Conservation (phyloP, 83 land plant species). For the Picea mariana region DNA sequence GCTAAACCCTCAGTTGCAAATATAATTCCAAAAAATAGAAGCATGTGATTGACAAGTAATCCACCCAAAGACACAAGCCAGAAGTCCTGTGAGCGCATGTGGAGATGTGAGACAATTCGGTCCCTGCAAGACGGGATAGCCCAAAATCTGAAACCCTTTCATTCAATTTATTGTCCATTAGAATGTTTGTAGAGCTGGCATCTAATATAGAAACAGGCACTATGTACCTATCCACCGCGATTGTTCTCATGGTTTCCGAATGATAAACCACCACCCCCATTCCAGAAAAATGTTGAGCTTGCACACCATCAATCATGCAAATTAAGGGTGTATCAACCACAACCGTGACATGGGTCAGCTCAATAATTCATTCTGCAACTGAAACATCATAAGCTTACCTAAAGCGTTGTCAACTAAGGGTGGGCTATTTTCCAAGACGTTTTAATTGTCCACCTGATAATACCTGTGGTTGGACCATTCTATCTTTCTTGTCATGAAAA, state of each 20-base stretch:
- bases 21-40: no score
- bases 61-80: no score
- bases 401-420: constrained; percentile 6
- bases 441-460: constrained; percentile 13
- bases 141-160: no score
- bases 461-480: background rate
- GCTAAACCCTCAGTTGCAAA: no score
- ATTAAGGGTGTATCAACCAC: constrained; percentile 47
- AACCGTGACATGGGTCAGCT: constrained; percentile 44
- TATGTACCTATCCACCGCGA: background rate
- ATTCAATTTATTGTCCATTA: no score
- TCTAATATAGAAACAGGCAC: constrained; percentile 20
- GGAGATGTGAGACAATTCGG: no score
- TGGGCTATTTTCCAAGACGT: background rate
- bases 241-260: constrained; percentile 30
- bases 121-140: no score
- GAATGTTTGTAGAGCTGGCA: no score
- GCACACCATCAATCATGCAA: constrained; percentile 47
- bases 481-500: background rate
- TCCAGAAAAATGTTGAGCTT: constrained; percentile 42
- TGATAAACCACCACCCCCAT: constrained; percentile 46
- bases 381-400: constrained; percentile 24
- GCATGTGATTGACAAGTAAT: no score
- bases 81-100: no score
- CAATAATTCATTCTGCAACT: constrained; percentile 32